Base-by-base conservation (phyloP, 768 basidiomycete genomes). In the Hygrophoropsis aurantiaca region DNA sequence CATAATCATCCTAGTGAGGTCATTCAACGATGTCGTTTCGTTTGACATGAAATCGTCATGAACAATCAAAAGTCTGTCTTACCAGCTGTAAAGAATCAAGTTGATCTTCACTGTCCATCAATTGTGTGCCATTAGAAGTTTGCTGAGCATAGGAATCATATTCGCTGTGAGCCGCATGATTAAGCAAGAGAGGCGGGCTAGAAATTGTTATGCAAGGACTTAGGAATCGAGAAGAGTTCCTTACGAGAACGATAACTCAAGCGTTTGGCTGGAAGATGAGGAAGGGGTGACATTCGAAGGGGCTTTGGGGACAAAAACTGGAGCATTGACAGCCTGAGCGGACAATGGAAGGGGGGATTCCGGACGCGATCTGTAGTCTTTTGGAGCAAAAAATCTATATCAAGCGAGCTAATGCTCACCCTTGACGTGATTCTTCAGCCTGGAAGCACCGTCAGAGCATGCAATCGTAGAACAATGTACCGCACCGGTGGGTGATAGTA, bases 301-400 rank as follows among this genome's bases (percentile, higher is more conserved):
- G 47, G 60, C 70, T 62, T 87, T 90, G 16, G 90, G 90, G 18
- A 93, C 81, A 51, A 93, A 93, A 35, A 92, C 81, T 27, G 90
- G 88, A 1, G 90, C 90, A 61, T 91, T 87, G 44, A 90, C 78
- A 3, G 87, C 86, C 52, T 86, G 79, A 36, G 84, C 75, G 3
- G 80, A 75, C 66, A 75, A 59, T 11, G 73, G 61, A 33, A 60
- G 56, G 24, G 80, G 76, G 16, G 78, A 75, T 36, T 77, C 74
- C n/a, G 74, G 64, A 43, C 58, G 67, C 44, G 69, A 66, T 54
- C 70, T 76, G 43, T 18, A 30, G 24, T 44, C 11, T 54, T 36
- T 58, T 10, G 44, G 42, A n/a, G n/a, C n/a, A n/a, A n/a, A n/a
- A n/a, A n/a, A n/a, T n/a, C n/a, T n/a, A n/a, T n/a, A n/a, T n/a